Evolutionary conservation across 768 basidiomycete genomes (phyloP).

Genomic region (Boletus eberwhitei): DNA sequence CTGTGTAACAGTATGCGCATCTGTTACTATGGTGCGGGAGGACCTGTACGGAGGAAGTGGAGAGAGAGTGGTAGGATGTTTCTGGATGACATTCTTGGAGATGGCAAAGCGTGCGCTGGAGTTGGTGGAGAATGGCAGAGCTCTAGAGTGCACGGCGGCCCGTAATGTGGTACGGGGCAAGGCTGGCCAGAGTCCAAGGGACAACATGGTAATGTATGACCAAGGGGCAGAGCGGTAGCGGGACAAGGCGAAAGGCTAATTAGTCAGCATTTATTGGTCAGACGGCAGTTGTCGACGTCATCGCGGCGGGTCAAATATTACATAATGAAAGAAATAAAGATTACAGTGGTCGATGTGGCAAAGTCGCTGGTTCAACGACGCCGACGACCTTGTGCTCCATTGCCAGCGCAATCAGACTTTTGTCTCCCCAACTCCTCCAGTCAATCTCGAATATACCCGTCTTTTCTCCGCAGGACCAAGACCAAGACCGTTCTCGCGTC

Average conservation of each 20-base stretch:
- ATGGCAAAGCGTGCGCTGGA: neutral
- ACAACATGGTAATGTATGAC: constrained; percentile 17
- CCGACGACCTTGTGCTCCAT: constrained; percentile 67
- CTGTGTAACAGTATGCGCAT: constrained; percentile 37
- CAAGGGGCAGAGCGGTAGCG: too few relatives aligned
- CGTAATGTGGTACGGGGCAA: constrained; percentile 23
- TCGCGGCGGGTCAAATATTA: neutral
- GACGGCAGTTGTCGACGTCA: constrained; percentile 13
- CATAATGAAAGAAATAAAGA: neutral
- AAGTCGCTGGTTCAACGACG: constrained; percentile 56
- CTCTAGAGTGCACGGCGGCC: constrained; percentile 15
- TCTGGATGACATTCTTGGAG: constrained; percentile 29
- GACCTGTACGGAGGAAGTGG: constrained; percentile 24
- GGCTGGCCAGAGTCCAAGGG: constrained; percentile 5
- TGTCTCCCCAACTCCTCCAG: constrained; percentile 56
- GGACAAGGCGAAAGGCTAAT: neutral
- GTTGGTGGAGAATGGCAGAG: constrained; percentile 26
- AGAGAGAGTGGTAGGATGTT: constrained; percentile 23
- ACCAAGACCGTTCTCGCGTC: constrained; percentile 51
- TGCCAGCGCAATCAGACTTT: constrained; percentile 66
- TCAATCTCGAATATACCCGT: constrained; percentile 74
- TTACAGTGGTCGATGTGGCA: constrained; percentile 3
- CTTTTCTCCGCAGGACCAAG: constrained; percentile 61
- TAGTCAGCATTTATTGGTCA: constrained; percentile 15
- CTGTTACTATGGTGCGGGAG: constrained; percentile 50